Evolutionary conservation across 164 flowering plant species (phyloP).

Genomic region (Cinnamomum chago): DNA sequence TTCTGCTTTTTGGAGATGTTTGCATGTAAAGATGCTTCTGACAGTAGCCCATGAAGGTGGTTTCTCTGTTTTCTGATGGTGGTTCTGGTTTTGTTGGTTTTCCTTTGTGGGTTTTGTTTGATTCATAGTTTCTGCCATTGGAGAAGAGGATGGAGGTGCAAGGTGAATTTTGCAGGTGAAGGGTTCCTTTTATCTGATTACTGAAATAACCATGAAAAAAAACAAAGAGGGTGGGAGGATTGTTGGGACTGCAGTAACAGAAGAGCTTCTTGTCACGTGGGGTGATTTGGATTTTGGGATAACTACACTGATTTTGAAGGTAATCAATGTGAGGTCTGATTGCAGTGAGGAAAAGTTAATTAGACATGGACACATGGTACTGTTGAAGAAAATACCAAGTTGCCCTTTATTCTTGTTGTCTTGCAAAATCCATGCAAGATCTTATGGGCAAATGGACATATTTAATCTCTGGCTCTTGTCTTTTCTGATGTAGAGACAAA

Average conservation of each 20-base stretch:
- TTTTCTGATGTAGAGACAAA: neutral
- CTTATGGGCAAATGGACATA: neutral
- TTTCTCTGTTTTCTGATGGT: slow-evolving; percentile 28
- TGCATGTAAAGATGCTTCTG: slow-evolving; percentile 60
- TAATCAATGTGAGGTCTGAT: neutral
- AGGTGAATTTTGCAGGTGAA: neutral
- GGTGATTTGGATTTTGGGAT: neutral
- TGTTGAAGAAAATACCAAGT: neutral
- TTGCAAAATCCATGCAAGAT: slow-evolving; percentile 1
- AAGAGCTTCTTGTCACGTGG: too few relatives aligned
- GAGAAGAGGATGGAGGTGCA: slow-evolving; percentile 1
- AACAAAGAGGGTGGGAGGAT: neutral
- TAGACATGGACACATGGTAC: neutral
- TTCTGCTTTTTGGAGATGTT: slow-evolving; percentile 23
- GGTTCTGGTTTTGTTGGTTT: slow-evolving; percentile 4
- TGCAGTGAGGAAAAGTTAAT: neutral
- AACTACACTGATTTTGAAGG: neutral
- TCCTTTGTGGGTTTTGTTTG: slow-evolving; percentile 6
- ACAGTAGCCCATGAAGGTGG: slow-evolving; percentile 66
- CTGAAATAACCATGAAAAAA: neutral
- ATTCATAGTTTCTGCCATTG: slow-evolving; percentile 50
- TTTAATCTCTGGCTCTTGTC: neutral
- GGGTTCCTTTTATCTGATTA: neutral
- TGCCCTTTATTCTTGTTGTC: slow-evolving; percentile 2
- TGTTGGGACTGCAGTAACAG: neutral